A percentile compares a stretch with the other conserved stretches of the same genome.
Conservation (phyloP, 495 filamentous ascomycete species). For the Podospora pseudopauciseta region DNA sequence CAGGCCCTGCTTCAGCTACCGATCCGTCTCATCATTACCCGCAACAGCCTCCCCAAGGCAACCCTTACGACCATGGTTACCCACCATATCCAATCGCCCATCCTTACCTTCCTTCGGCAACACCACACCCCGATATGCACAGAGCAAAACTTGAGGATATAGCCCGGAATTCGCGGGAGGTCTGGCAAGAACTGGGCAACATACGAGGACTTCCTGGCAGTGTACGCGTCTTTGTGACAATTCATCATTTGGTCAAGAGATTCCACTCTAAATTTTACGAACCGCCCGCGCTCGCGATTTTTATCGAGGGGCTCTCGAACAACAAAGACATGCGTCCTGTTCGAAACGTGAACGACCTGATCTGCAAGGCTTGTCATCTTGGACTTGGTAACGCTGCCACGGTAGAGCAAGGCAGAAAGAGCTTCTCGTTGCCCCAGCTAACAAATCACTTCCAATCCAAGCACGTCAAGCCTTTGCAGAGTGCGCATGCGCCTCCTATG, state of each 20-base stretch:
- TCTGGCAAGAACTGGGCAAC: slow-evolving; percentile 58
- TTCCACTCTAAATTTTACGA: slow-evolving; percentile 54
- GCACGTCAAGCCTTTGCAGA: slow-evolving; percentile 46
- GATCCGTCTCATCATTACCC: slow-evolving; percentile 23
- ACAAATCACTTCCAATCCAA: slow-evolving; percentile 63
- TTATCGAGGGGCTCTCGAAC: slow-evolving; percentile 64
- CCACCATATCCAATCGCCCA: slow-evolving; percentile 17
- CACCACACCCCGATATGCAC: slow-evolving; percentile 36
- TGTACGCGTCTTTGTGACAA: slow-evolving; percentile 59
- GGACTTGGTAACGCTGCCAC: slow-evolving; percentile 33
- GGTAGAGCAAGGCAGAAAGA: slow-evolving; percentile 43
- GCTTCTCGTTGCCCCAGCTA: slow-evolving; percentile 59
- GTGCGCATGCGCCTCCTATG: slow-evolving; percentile 26
- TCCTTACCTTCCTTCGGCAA: slow-evolving; percentile 20
- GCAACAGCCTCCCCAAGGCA: slow-evolving; percentile 22
- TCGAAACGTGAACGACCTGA: slow-evolving; percentile 60
- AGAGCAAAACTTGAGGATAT: slow-evolving; percentile 56
- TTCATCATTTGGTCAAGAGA: slow-evolving; percentile 57
- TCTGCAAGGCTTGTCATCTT: slow-evolving; percentile 58
- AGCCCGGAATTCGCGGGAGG: slow-evolving; percentile 53
- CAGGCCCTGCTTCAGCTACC: slow-evolving; percentile 7
- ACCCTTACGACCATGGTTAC: slow-evolving; percentile 29
- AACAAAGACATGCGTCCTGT: slow-evolving; percentile 64
- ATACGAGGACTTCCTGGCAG: slow-evolving; percentile 61
- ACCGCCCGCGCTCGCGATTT: slow-evolving; percentile 55